Evolutionary conservation across 1,284 basidiomycete genomes (phyloP).

Genomic region (Papiliotrema flavescens): DNA sequence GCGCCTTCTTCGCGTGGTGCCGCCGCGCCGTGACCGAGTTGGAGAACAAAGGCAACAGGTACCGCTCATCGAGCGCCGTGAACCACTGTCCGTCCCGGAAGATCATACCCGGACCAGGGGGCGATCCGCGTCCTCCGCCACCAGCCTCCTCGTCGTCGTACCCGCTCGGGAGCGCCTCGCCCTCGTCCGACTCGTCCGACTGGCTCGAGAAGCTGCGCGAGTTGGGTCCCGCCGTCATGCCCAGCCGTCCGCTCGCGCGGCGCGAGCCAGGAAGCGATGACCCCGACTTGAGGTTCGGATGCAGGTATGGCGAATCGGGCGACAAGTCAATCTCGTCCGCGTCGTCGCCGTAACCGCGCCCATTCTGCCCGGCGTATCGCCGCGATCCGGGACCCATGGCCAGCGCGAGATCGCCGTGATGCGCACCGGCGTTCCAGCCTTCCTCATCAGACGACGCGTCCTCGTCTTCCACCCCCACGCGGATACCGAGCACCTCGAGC

Average conservation of each 20-base stretch:
- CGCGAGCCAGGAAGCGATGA: constrained; percentile 2
- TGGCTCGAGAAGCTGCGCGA: constrained; percentile 43
- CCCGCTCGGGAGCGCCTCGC: constrained; percentile 63
- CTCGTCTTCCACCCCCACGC: constrained; percentile 92
- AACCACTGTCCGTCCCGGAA: constrained; percentile 80
- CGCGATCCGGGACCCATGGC: constrained; percentile 38
- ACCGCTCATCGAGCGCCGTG: constrained; percentile 89
- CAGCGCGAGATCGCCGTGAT: constrained; percentile 39
- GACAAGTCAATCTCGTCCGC: constrained; percentile 35
- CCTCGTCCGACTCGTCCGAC: constrained; percentile 62
- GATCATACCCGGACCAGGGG: constrained; percentile 43
- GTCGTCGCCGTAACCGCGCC: constrained; percentile 33
- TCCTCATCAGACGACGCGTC: constrained; percentile 76
- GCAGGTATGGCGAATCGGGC: constrained; percentile 21
- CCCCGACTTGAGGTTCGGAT: no score
- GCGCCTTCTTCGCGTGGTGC: constrained; percentile 72
- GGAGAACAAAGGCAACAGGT: constrained; percentile 88
- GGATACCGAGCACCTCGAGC: constrained; percentile 95
- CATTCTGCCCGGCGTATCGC: constrained; percentile 42
- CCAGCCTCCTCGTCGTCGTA: constrained; percentile 9
- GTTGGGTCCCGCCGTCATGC: background rate
- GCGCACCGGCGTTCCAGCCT: constrained; percentile 34
- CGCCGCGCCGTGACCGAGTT: constrained; percentile 86
- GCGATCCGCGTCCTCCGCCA: background rate
- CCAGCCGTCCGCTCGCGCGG: constrained; percentile 7